A percentile compares a stretch with the other conserved stretches of the same genome.
Evolutionary conservation across 148 eudicot genomes (phyloP).

Genomic region (Cornus kousa): DNA sequence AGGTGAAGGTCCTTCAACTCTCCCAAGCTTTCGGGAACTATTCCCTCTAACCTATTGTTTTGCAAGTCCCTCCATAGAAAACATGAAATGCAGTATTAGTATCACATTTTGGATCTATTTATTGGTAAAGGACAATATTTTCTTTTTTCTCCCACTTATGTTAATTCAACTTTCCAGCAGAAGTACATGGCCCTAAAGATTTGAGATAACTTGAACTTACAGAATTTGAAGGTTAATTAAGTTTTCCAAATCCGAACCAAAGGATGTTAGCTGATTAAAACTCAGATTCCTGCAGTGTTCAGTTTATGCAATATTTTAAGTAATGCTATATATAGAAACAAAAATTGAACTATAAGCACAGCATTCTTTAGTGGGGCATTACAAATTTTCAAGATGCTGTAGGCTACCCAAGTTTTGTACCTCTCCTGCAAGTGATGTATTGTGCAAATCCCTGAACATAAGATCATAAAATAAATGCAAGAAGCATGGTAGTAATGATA

Average conservation of each 20-base stretch:
- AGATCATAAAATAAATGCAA: background rate
- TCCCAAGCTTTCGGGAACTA: slow-evolving; percentile 61
- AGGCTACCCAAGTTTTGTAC: slow-evolving; percentile 66
- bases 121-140: background rate
- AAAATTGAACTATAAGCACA: background rate
- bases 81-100: slow-evolving; percentile 1
- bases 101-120: background rate
- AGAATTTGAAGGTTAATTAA: slow-evolving; percentile 58
- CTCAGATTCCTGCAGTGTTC: slow-evolving; percentile 65
- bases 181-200: background rate
- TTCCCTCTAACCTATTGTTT: slow-evolving; percentile 61
- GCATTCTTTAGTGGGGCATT: slow-evolving; percentile 7
- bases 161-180: background rate
- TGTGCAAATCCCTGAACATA: slow-evolving; percentile 66
- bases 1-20: slow-evolving; percentile 60
- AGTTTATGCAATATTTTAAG: background rate
- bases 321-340: background rate
- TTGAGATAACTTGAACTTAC: slow-evolving; percentile 39
- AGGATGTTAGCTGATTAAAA: slow-evolving; percentile 65
- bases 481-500: background rate
- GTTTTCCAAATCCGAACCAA: slow-evolving; percentile 59
- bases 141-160: background rate
- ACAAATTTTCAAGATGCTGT: slow-evolving; percentile 63
- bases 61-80: slow-evolving; percentile 57
- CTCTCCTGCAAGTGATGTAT: slow-evolving; percentile 70